phyloP scores from a whole-genome alignment of 495 filamentous ascomycete genomes.

The Collariella sp. region DNA sequence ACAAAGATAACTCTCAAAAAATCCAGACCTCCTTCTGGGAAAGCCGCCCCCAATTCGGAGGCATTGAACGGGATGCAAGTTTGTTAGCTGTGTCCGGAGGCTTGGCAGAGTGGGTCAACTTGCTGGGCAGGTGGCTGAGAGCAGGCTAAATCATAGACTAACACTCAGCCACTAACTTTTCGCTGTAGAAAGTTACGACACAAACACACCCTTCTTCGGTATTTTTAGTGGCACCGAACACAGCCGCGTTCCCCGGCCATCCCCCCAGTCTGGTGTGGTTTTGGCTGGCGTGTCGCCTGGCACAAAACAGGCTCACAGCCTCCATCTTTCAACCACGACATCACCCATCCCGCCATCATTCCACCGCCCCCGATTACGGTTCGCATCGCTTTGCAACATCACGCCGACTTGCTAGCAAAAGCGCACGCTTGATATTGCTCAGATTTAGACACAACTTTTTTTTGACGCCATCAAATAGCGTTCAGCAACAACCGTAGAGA shows the following conservation, averaged over 20 bases:
- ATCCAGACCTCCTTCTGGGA: too few species aligned
- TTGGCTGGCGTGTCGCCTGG: conserved; percentile 23
- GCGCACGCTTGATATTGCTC: not conserved
- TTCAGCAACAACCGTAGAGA: conserved; percentile 21
- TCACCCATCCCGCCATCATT: conserved; percentile 17
- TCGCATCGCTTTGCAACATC: conserved; percentile 10
- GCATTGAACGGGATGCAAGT: too few species aligned
- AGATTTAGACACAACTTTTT: not conserved
- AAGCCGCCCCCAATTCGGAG: not conserved
- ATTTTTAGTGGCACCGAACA: conserved; percentile 12
- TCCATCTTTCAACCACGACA: conserved; percentile 16
- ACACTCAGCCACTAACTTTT: not conserved
- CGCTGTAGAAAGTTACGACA: not conserved
- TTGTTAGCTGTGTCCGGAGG: not conserved
- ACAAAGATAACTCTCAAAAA: too few species aligned
- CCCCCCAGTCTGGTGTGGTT: conserved; percentile 13
- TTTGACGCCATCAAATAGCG: not conserved
- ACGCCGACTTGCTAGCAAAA: conserved; percentile 3
- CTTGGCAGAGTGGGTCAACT: not conserved
- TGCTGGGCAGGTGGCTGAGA: not conserved
- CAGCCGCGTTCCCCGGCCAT: conserved; percentile 19
- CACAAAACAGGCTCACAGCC: conserved; percentile 25
- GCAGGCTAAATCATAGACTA: too few species aligned
- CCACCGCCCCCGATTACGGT: conserved; percentile 10
- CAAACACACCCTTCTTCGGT: not conserved